Conservation (phyloP, 208 protist genomes). For the Wallacemonas sp. region DNA sequence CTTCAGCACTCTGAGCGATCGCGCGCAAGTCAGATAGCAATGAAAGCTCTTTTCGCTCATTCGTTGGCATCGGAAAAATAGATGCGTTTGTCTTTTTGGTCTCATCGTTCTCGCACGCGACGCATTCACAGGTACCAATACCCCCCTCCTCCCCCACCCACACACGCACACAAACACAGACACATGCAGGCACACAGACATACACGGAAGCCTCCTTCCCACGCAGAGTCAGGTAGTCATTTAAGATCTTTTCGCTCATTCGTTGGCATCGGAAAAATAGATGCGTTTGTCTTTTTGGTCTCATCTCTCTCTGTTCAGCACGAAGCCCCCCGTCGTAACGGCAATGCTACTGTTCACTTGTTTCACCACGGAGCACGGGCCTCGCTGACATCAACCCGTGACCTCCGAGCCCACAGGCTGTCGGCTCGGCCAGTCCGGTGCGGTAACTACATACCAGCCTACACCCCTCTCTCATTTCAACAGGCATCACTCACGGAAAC, state of each 20-base stretch:
- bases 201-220: background rate
- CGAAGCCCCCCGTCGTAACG: background rate
- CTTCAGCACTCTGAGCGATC: no score
- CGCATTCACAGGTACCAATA: background rate
- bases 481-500: no score
- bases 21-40: constrained; percentile 1
- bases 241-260: constrained; percentile 20
- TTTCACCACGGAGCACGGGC: background rate
- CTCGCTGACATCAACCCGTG: no score
- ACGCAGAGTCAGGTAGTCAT: background rate
- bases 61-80: constrained; percentile 34
- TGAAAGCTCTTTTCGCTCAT: constrained; percentile 20
- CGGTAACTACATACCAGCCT: no score
- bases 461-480: no score
- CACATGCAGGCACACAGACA: background rate
- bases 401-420: no score
- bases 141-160: no score
- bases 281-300: constrained; percentile 50
- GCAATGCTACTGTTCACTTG: background rate
- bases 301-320: constrained; percentile 17
- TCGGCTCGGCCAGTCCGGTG: no score
- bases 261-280: constrained; percentile 63
- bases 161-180: background rate
- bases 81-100: constrained; percentile 31
- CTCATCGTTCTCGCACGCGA: constrained; percentile 14